Base-by-base conservation (phyloP, 2,329 filamentous ascomycete species). In the Ophiostoma australiae region DNA sequence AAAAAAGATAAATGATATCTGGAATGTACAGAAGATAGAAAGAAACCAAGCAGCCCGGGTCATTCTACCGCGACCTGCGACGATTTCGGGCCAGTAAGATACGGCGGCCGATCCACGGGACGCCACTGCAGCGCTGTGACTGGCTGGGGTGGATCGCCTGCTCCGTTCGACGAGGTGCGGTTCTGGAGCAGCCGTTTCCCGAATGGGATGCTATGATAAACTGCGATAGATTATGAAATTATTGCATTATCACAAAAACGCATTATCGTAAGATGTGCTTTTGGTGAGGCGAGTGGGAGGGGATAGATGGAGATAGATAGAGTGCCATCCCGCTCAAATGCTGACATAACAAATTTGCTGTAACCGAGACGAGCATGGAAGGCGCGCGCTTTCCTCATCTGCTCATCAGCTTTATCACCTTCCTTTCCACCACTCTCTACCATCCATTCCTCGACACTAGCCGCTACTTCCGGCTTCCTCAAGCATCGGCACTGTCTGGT, bases 61-160 rank as follows among this genome's bases (percentile, higher is more conserved):
- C n/a, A 66, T 55, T 33, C 41, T 52, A n/a, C 67, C 37, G 23
- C 66, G 66, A 67, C 33, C 17, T 27, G 35, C 20, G 39, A 69
- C 63, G 68, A 72, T 55, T 20, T 63, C 52, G 63, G 68, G 69
- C 74, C 74, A 75, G 73, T 75, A 67, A 71, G 69, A 69, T 44
- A 58, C 44, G 68, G 70, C 69, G 67, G 67, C 72, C 67, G 67
- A 70, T 73, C 72, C 74, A 75, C 74, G 74, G 72, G 73, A 70
- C 72, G 70, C 71, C 35, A 52, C 73, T 58, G 52, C 58, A 31
- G 70, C 44, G 37, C 66, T 71, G 41, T 73, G 71, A 74, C 69
- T 74, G 73, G 73, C 67, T 69, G 35, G 55, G 20, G 70, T 63
- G 68, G 70, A 48, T 27, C 39, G 20, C 17, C n/a, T 52, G 23